phyloP scores from a whole-genome alignment of 352 stramenopile species.

The Pythium grandisporangium region DNA sequence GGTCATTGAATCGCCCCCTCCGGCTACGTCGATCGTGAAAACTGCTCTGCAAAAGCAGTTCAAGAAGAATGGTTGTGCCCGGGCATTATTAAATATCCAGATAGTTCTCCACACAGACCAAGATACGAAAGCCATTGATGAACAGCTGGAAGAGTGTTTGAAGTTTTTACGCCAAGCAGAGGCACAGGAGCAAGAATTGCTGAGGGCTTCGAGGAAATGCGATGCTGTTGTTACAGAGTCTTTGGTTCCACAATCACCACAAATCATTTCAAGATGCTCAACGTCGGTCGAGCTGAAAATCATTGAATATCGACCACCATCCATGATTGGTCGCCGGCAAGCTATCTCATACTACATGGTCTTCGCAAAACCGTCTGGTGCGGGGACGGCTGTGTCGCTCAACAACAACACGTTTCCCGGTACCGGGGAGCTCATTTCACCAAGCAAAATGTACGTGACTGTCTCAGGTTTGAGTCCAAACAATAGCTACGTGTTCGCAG shows the following conservation, averaged over 20 bases:
- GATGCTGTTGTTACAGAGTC: not conserved
- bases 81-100: conserved; percentile 33
- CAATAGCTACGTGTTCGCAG: conserved; percentile 79
- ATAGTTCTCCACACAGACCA: conserved; percentile 13
- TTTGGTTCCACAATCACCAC: conserved; percentile 24
- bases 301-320: conserved; percentile 20
- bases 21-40: conserved; percentile 12
- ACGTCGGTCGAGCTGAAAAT: conserved; percentile 44
- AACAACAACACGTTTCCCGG: conserved; percentile 61
- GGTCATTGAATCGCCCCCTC: too few species aligned
- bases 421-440: conserved; percentile 40
- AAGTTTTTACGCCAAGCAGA: conserved; percentile 28
- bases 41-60: conserved; percentile 30
- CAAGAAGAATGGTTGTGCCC: conserved; percentile 40
- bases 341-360: conserved; percentile 65
- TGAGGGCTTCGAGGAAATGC: not conserved
- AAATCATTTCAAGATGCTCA: conserved; percentile 40
- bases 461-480: conserved; percentile 51
- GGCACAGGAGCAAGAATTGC: conserved; percentile 29
- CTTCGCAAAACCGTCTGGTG: conserved; percentile 59
- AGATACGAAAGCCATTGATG: conserved; percentile 10
- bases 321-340: conserved; percentile 14
- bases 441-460: conserved; percentile 13
- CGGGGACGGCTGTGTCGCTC: conserved; percentile 66
- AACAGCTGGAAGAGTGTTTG: conserved; percentile 27